These are phyloP conservation scores for Pseudoneurospora amorphoporcata DNA, from an alignment of 495 filamentous ascomycete species.

Conservation along the genomic window DNA sequence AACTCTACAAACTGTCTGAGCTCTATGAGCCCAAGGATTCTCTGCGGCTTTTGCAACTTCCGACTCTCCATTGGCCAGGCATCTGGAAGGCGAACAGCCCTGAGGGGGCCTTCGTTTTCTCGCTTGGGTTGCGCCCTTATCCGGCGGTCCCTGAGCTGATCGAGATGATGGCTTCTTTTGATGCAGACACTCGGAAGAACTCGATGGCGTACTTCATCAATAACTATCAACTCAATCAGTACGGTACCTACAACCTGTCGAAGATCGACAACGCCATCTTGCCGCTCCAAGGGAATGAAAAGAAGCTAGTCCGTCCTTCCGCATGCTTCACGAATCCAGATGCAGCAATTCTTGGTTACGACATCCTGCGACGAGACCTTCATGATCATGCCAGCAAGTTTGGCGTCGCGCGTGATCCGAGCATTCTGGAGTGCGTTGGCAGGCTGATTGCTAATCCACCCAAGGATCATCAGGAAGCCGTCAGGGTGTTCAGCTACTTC, in stretches of 20 bases:
- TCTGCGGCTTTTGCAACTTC: conserved; percentile 58
- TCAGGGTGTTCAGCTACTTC: conserved; percentile 70
- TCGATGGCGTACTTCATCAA: conserved; percentile 75
- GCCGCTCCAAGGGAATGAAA: conserved; percentile 55
- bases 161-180: conserved; percentile 59
- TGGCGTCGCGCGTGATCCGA: conserved; percentile 70
- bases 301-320: conserved; percentile 54
- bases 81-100: conserved; percentile 47
- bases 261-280: conserved; percentile 54
- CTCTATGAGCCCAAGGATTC: conserved; percentile 73
- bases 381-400: conserved; percentile 68
- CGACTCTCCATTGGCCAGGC: conserved; percentile 78
- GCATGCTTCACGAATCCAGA: conserved; percentile 75
- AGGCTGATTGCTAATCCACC: conserved; percentile 62
- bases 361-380: conserved; percentile 62
- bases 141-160: conserved; percentile 64
- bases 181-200: conserved; percentile 47
- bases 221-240: conserved; percentile 67
- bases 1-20: conserved; percentile 69
- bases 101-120: conserved; percentile 63
- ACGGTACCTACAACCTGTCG: conserved; percentile 49
- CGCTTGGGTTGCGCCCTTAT: conserved; percentile 57
- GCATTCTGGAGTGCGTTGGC: conserved; percentile 62
- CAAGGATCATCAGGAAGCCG: conserved; percentile 48
- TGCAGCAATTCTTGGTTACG: conserved; percentile 66